phyloP scores from a whole-genome alignment of 2,329 filamentous ascomycete genomes.

The Fusarium sp. region DNA sequence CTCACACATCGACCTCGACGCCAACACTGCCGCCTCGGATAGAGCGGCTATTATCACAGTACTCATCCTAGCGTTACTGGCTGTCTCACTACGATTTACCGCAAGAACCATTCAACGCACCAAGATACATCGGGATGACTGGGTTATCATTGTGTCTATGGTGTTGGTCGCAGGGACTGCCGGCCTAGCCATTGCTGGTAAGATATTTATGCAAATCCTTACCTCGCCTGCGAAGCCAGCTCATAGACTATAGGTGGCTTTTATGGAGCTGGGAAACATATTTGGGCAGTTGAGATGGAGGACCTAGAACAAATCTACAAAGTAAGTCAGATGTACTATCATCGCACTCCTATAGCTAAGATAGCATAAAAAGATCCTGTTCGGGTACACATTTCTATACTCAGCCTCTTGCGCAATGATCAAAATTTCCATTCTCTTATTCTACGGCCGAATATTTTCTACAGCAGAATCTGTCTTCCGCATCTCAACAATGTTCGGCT shows the following conservation, averaged over 20 bases:
- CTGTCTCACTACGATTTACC: constrained; percentile 4
- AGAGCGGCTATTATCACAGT: constrained; percentile 2
- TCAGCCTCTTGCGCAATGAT: background rate
- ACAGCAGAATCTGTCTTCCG: background rate
- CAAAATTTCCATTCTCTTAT: constrained; percentile 30
- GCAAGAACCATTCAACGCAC: constrained; percentile 1
- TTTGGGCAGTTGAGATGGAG: constrained; percentile 9
- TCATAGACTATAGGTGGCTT: constrained; percentile 4
- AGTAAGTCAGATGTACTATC: background rate
- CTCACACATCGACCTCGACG: background rate
- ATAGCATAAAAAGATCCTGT: background rate
- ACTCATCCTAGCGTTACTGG: background rate
- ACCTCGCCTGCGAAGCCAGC: background rate
- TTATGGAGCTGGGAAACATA: constrained; percentile 15
- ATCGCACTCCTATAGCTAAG: background rate
- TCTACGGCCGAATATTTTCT: constrained; percentile 23
- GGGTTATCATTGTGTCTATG: constrained; percentile 9
- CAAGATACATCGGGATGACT: constrained; percentile 15
- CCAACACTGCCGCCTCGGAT: constrained; percentile 6
- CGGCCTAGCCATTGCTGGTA: constrained; percentile 7
- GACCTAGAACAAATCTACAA: constrained; percentile 11
- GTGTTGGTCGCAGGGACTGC: constrained; percentile 15
- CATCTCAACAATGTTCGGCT: background rate
- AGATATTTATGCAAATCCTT: background rate
- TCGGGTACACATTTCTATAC: constrained; percentile 17